phyloP scores from a whole-genome alignment of 2,329 filamentous ascomycete genomes.

The Sporothrix pseudoabietina region DNA sequence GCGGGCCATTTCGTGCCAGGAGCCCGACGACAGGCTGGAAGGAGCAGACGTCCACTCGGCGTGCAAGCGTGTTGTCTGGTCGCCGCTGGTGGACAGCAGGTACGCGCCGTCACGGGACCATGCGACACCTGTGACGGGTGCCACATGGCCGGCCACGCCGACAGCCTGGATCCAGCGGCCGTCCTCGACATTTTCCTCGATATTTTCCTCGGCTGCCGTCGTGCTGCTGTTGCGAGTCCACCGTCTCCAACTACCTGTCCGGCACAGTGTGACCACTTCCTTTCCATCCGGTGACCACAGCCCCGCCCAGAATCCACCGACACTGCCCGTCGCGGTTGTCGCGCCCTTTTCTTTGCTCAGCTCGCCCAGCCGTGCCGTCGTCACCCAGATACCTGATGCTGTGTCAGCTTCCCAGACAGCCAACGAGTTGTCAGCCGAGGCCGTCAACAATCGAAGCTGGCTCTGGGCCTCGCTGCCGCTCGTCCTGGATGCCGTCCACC shows the following conservation, averaged over 20 bases:
- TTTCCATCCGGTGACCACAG: conserved; percentile 80
- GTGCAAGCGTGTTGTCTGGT: conserved; percentile 90
- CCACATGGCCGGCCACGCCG: conserved; percentile 81
- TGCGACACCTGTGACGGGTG: conserved; percentile 75
- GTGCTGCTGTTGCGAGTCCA: conserved; percentile 55
- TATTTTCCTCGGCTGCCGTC: not conserved
- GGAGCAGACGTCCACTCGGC: conserved; percentile 65
- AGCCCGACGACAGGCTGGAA: conserved; percentile 40
- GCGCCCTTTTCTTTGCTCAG: conserved; percentile 94
- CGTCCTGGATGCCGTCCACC: conserved; percentile 59
- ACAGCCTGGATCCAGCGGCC: conserved; percentile 69
- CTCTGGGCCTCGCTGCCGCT: conserved; percentile 38
- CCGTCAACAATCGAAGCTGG: conserved; percentile 72
- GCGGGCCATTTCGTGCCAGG: conserved; percentile 94
- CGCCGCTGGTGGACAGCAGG: conserved; percentile 82
- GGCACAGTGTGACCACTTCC: conserved; percentile 77
- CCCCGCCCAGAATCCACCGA: conserved; percentile 94
- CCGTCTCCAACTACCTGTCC: conserved; percentile 89
- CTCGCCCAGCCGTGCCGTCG: conserved; percentile 81
- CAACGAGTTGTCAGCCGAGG: conserved; percentile 93
- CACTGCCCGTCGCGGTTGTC: conserved; percentile 92
- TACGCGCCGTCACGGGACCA: conserved; percentile 85
- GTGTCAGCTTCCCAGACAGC: conserved; percentile 89
- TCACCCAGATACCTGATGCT: conserved; percentile 87
- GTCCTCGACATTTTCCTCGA: too few species aligned